Evolutionary conservation across 257 asterid species (phyloP), one percentile per base, ranked within the genome.

Genomic region (Solanum ahanhuiri): DNA sequence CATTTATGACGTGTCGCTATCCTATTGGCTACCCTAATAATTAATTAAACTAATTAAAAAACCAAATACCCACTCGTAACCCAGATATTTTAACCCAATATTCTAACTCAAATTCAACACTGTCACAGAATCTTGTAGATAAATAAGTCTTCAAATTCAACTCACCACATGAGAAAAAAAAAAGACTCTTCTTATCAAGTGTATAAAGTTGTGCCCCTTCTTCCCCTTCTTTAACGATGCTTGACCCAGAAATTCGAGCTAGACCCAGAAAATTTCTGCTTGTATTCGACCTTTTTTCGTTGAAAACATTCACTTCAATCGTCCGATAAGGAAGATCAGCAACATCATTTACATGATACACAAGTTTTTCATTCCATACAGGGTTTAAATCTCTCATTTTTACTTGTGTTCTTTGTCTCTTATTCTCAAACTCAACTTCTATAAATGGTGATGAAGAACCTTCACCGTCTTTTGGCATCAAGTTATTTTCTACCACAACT

Each of bases 381-480:
- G 98, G 98, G 89, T 96, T 94, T 12, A 94, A 91, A 88, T 94
- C 98, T 63, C 95, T 88, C 92, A 88, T 25, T 81, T 96, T 94
- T 1, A 94, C 99, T 30, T 91, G 95, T 1, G 98, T 94, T 18
- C 77, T 87, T 58, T 77, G 94, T 28, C 93, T 85, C 30, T 94
- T 95, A 90, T 88, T 89, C 35, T 96, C 98, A 83, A 96, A 96
- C 89, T 94, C 98, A 5, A 93, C 97, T 86, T 96, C 98, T 6
- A 93, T 96, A 30, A 94, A 94, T 37, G 98, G 90, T 34, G 98
- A 96, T 15, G 98, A 94, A 0, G 98, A 94, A 0, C 99, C 98
- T 89, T 93, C 98, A 3, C 98, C 99, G 86, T 96, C 98, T 87
- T 94, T 96, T 7, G 99, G 99, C 96, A 96, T 95, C 8, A 96